Evolutionary conservation across 1,284 basidiomycete genomes (phyloP).

Genomic region (Amylostereum areolatum): DNA sequence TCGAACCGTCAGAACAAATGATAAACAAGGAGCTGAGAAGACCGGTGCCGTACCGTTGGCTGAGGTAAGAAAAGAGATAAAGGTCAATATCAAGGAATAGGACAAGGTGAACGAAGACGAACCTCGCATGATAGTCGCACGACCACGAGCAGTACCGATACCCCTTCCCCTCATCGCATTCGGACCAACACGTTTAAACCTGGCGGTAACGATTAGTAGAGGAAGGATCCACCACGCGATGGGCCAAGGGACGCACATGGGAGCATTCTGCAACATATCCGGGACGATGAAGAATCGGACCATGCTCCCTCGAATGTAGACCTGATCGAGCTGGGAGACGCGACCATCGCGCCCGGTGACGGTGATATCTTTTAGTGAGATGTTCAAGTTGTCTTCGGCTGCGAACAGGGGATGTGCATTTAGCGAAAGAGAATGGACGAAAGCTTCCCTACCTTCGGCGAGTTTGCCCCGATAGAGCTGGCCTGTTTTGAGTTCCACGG

Average conservation of each 20-base stretch:
- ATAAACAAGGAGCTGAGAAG: slow-evolving; percentile 3
- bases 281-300: slow-evolving; percentile 98
- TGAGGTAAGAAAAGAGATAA: slow-evolving; percentile 22
- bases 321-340: slow-evolving; percentile 98
- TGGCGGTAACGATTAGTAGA: slow-evolving; percentile 24
- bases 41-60: slow-evolving; percentile 52
- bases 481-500: slow-evolving; percentile 96
- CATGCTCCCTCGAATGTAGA: slow-evolving; percentile 98
- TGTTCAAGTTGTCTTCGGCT: slow-evolving; percentile 99
- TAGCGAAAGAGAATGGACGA: slow-evolving; percentile 2
- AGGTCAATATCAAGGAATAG: slow-evolving; percentile 7
- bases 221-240: not conserved
- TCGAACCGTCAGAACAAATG: slow-evolving; percentile 6
- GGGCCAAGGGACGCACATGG: slow-evolving; percentile 68
- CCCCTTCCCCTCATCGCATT: slow-evolving; percentile 98
- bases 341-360: slow-evolving; percentile 98
- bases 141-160: slow-evolving; percentile 96
- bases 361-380: slow-evolving; percentile 94
- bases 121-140: slow-evolving; percentile 96
- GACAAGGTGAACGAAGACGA: slow-evolving; percentile 22
- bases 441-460: slow-evolving; percentile 68
- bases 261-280: slow-evolving; percentile 98
- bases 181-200: slow-evolving; percentile 98
- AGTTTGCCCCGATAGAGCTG: slow-evolving; percentile 97
- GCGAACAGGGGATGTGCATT: slow-evolving; percentile 16